A percentile compares a stretch with the other conserved stretches of the same genome.
phyloP scores from a whole-genome alignment of 306 rosid species.

The Cucurbita maxima region DNA sequence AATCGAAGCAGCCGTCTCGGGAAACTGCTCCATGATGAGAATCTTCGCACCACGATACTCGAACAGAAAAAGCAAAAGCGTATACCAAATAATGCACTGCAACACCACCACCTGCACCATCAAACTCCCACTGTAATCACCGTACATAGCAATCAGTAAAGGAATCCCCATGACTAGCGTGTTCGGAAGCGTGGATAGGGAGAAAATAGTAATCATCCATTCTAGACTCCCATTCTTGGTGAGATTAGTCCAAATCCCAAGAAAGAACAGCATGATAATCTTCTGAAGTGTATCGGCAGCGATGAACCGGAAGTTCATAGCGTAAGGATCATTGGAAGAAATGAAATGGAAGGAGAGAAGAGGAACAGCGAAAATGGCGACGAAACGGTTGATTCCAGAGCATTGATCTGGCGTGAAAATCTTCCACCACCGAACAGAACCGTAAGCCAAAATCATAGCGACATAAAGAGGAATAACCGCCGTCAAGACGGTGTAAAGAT shows the following conservation, averaged over 20 bases:
- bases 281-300: constrained; percentile 96
- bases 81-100: constrained; percentile 96
- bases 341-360: constrained; percentile 90
- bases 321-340: constrained; percentile 58
- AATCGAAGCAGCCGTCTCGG: constrained; percentile 90
- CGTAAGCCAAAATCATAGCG: constrained; percentile 92
- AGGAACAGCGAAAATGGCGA: constrained; percentile 89
- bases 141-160: constrained; percentile 75
- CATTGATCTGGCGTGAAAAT: constrained; percentile 99
- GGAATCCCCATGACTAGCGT: constrained; percentile 95
- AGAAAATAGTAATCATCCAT: constrained; percentile 95
- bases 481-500: constrained; percentile 68
- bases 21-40: constrained; percentile 90
- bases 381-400: constrained; percentile 95
- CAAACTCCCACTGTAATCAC: constrained; percentile 37
- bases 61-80: constrained; percentile 70
- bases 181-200: constrained; percentile 88
- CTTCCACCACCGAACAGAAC: constrained; percentile 98
- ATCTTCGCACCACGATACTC: constrained; percentile 93
- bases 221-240: constrained; percentile 70
- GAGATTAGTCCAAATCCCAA: constrained; percentile 62
- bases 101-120: constrained; percentile 92
- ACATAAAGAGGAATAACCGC: constrained; percentile 89
- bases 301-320: constrained; percentile 84
- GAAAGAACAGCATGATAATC: constrained; percentile 56